Evolutionary conservation across 208 protist genomes (phyloP).

Genomic region (Trichomonas gallinae): DNA sequence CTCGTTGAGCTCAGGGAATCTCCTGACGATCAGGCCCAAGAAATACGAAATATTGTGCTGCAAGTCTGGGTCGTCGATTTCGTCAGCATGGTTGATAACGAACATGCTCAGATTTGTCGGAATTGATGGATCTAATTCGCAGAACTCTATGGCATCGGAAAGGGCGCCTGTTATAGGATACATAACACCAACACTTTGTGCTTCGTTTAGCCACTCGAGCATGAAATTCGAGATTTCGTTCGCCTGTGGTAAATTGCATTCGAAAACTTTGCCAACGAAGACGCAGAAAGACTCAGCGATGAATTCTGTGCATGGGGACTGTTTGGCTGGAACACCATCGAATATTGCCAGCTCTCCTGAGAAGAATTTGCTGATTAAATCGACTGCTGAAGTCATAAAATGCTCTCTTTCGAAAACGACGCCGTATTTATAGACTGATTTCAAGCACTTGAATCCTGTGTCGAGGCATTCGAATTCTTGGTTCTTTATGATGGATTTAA

Average conservation of each 20-base stretch:
- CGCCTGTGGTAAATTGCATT: too few relatives aligned
- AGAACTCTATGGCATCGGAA: neutral
- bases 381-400: neutral
- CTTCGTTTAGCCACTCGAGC: neutral
- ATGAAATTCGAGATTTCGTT: neutral
- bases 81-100: neutral
- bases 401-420: neutral
- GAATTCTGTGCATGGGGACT: neutral
- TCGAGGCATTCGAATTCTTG: neutral
- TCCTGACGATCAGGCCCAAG: neutral
- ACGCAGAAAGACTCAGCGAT: neutral
- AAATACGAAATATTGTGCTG: constrained; percentile 10
- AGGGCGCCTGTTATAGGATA: neutral
- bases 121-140: neutral
- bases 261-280: neutral
- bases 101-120: neutral
- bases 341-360: neutral
- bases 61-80: neutral
- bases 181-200: neutral
- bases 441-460: neutral
- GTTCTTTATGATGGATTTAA: neutral
- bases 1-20: neutral
- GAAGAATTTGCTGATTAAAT: neutral
- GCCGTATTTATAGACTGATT: neutral
- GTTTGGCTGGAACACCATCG: neutral